phyloP scores from a whole-genome alignment of 176 grass and related monocot species.

The Paspalum vaginatum region DNA sequence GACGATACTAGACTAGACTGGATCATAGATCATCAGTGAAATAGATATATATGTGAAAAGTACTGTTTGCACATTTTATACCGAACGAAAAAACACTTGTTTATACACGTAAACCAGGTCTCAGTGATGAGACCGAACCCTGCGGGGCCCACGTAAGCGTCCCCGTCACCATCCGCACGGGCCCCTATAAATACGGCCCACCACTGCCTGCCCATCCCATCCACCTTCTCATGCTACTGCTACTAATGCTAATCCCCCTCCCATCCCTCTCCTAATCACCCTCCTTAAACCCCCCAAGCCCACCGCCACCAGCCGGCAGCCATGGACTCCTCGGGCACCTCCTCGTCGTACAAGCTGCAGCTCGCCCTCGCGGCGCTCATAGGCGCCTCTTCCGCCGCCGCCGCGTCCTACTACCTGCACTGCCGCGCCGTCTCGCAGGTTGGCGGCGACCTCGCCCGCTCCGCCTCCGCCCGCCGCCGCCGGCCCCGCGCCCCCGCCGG shows the following conservation, averaged over 20 bases:
- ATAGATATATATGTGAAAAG: too few species aligned
- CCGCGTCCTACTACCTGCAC: constrained; percentile 86
- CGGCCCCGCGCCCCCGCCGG: constrained; percentile 15
- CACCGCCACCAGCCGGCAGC: too few species aligned
- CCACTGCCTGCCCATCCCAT: neutral
- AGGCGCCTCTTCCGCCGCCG: constrained; percentile 70
- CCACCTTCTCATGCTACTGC: constrained; percentile 8
- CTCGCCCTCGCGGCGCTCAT: constrained; percentile 83
- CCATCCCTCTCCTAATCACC: neutral
- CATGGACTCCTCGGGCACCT: constrained; percentile 63
- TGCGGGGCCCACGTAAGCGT: constrained; percentile 7
- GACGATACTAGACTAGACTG: too few species aligned
- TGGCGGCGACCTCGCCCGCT: constrained; percentile 67
- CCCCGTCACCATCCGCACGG: constrained; percentile 33
- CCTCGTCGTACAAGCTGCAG: constrained; percentile 71
- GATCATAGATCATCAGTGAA: too few species aligned
- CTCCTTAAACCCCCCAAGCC: constrained; percentile 46
- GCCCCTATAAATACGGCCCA: constrained; percentile 45
- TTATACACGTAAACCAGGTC: too few species aligned
- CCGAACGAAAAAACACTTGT: too few species aligned
- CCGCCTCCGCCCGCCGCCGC: constrained; percentile 34
- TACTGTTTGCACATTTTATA: too few species aligned
- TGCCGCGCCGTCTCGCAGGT: constrained; percentile 70
- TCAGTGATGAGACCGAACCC: neutral
- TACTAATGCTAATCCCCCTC: constrained; percentile 6